Evolutionary conservation across 805 yeast species (phyloP).

Genomic region (Wickerhamiella kurtzmanii): DNA sequence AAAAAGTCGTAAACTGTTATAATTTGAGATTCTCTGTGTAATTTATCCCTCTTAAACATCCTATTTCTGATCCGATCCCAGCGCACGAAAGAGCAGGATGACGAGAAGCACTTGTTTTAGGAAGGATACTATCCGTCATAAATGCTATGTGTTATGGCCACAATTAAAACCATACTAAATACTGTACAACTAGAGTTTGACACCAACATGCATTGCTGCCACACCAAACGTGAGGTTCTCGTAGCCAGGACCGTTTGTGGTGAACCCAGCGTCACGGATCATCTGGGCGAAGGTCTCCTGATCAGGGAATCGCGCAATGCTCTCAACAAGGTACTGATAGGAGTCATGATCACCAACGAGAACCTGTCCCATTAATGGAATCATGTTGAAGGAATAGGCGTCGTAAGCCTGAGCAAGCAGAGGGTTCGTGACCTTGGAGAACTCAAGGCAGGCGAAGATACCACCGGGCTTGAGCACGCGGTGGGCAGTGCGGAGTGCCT

Average conservation of each 20-base stretch:
- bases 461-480: slow-evolving; percentile 96
- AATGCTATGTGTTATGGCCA: too few species aligned
- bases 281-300: slow-evolving; percentile 82
- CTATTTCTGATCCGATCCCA: too few species aligned
- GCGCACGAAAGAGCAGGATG: too few species aligned
- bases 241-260: slow-evolving; percentile 79
- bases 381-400: slow-evolving; percentile 71
- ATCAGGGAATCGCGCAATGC: slow-evolving; percentile 79
- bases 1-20: too few species aligned
- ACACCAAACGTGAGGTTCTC: slow-evolving; percentile 90
- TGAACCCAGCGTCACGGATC: slow-evolving; percentile 93
- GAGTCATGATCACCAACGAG: slow-evolving; percentile 93
- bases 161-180: too few species aligned
- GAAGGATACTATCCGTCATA: too few species aligned
- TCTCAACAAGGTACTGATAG: slow-evolving; percentile 90
- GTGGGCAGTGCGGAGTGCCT: slow-evolving; percentile 89
- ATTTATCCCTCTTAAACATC: too few species aligned
- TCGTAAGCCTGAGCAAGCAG: slow-evolving; percentile 64
- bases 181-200: slow-evolving; percentile 44
- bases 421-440: slow-evolving; percentile 78
- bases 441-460: slow-evolving; percentile 90
- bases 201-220: slow-evolving; percentile 92
- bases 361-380: slow-evolving; percentile 92
- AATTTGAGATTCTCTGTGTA: too few species aligned
- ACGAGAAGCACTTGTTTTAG: too few species aligned